These are phyloP conservation scores for Mycena polygramma DNA, from an alignment of 768 basidiomycete species.

Conservation along the genomic window DNA sequence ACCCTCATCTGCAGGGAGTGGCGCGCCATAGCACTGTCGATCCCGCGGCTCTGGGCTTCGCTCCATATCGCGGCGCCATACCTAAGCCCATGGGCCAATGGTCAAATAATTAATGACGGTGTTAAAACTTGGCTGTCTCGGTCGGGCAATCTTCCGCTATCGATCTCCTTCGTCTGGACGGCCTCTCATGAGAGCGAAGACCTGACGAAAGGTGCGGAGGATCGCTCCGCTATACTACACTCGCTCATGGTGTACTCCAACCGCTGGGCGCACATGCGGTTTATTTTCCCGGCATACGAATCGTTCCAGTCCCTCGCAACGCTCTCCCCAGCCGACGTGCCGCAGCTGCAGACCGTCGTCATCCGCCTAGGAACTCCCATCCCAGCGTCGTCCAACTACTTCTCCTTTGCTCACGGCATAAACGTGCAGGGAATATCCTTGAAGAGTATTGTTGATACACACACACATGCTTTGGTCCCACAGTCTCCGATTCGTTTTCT, in stretches of 20 bases:
- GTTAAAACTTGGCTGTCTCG: neutral
- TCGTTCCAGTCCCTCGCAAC: neutral
- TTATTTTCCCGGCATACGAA: neutral
- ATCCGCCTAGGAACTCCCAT: neutral
- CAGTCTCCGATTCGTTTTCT: neutral
- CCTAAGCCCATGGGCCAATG: neutral
- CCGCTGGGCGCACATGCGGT: neutral
- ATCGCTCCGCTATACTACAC: neutral
- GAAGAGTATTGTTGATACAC: neutral
- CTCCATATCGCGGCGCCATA: neutral
- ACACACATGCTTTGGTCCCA: neutral
- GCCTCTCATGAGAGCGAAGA: neutral
- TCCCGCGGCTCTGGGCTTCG: slow-evolving; percentile 14
- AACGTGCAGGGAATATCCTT: neutral
- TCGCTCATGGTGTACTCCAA: neutral
- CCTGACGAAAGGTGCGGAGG: neutral
- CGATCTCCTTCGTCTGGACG: neutral
- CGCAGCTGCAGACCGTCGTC: neutral
- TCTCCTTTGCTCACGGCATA: neutral
- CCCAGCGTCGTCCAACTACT: neutral
- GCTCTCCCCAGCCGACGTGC: neutral
- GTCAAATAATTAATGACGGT: neutral
- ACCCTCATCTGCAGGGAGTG: neutral
- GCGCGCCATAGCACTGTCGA: neutral
- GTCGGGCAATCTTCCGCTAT: neutral